phyloP scores from a whole-genome alignment of 2,329 filamentous ascomycete species.

The Ceratocystis smalleyi region DNA sequence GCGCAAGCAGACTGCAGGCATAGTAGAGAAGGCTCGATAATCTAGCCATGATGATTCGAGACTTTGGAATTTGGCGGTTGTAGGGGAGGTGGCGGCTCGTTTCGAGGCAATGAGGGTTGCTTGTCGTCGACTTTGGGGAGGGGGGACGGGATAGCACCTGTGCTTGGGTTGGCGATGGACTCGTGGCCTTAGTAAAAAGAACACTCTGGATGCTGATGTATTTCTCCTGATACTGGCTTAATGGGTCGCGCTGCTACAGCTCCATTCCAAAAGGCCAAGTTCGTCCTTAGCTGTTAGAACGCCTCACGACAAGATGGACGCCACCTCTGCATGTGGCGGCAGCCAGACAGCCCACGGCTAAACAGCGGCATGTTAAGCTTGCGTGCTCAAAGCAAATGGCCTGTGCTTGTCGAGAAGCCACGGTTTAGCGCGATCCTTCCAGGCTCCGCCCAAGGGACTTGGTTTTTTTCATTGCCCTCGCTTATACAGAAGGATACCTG shows the following conservation, averaged over 20 bases:
- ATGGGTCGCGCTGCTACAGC: constrained; percentile 3
- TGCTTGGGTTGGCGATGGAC: not conserved
- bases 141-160: not conserved
- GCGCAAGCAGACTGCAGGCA: constrained; percentile 42
- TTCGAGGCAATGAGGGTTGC: not conserved
- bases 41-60: constrained; percentile 13
- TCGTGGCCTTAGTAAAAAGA: not conserved
- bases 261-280: constrained; percentile 11
- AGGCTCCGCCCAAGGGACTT: not conserved
- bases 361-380: not conserved
- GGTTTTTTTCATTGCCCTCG: not conserved
- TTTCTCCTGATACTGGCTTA: not conserved
- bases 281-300: constrained; percentile 9
- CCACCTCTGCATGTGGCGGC: not conserved
- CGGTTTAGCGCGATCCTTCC: not conserved
- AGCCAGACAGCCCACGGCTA: not conserved
- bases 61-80: not conserved
- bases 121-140: not conserved
- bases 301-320: not conserved
- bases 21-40: constrained; percentile 34
- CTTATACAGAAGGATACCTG: not conserved
- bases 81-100: not conserved
- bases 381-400: not conserved
- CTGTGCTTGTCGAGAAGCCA: not conserved
- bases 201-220: not conserved